A percentile compares a stretch with the other conserved stretches of the same genome.
These are phyloP conservation scores for Diaporthe citrichinensis DNA, from an alignment of 2,329 filamentous ascomycete species.

Conservation along the genomic window DNA sequence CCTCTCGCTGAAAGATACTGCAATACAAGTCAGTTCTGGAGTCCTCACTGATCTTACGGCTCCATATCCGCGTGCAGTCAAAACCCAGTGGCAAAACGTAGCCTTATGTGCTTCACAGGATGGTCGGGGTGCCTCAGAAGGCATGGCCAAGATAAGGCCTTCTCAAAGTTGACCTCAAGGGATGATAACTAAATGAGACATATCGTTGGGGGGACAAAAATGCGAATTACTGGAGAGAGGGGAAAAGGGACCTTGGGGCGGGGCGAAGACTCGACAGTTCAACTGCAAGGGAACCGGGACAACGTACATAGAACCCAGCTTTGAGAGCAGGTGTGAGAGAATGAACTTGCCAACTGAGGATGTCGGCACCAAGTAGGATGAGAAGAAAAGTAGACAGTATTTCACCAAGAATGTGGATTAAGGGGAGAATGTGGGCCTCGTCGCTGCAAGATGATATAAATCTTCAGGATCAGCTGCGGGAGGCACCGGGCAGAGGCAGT, in stretches of 20 bases:
- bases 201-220: not conserved
- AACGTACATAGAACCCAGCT: slow-evolving; percentile 17
- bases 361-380: not conserved
- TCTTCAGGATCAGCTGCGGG: slow-evolving; percentile 8
- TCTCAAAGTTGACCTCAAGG: not conserved
- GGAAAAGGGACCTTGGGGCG: not conserved
- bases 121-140: too few relatives aligned
- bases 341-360: not conserved
- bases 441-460: slow-evolving; percentile 18
- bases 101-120: not conserved
- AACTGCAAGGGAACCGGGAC: not conserved
- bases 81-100: not conserved
- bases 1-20: not conserved
- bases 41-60: not conserved
- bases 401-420: slow-evolving; percentile 7
- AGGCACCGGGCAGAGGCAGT: slow-evolving; percentile 11
- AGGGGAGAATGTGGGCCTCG: slow-evolving; percentile 1
- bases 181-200: not conserved
- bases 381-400: not conserved
- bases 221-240: not conserved
- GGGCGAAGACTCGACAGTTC: not conserved
- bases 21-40: not conserved
- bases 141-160: not conserved
- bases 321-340: not conserved
- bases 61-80: not conserved